Conservation (phyloP, 441 rosid genomes). For the Raphanus hybrid region DNA sequence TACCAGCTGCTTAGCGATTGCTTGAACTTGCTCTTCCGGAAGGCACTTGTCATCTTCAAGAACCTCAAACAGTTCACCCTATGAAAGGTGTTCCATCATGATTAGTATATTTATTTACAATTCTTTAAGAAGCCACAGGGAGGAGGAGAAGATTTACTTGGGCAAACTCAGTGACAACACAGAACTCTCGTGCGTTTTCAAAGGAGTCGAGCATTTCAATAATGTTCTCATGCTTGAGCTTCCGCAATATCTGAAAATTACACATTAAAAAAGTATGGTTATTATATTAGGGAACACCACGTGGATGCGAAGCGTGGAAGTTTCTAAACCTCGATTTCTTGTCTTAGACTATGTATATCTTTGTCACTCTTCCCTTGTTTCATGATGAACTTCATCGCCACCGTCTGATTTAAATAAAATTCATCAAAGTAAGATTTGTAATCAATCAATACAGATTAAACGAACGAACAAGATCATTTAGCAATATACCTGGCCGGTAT, state of each 20-base stretch:
- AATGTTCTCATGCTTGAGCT: constrained; percentile 95
- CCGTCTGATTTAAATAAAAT: constrained; percentile 56
- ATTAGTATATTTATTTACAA: constrained; percentile 1
- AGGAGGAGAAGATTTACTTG: constrained; percentile 55
- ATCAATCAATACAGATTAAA: background rate
- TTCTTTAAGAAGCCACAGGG: background rate
- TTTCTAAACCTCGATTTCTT: constrained; percentile 86
- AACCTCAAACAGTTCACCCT: constrained; percentile 98
- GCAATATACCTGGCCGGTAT: background rate
- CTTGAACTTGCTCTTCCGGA: constrained; percentile 98
- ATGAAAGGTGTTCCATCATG: constrained; percentile 28
- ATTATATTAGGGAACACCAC: too few relatives aligned
- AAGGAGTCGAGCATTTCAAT: constrained; percentile 97
- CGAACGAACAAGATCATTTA: background rate
- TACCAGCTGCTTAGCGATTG: constrained; percentile 99
- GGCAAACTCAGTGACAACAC: constrained; percentile 98
- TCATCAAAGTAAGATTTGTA: background rate
- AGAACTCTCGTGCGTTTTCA: constrained; percentile 92
- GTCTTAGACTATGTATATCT: constrained; percentile 88
- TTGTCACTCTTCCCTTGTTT: constrained; percentile 96
- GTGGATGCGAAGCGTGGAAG: background rate
- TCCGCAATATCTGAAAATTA: constrained; percentile 77
- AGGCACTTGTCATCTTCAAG: constrained; percentile 98
- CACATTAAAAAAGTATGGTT: background rate
- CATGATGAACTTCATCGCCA: constrained; percentile 96